Evolutionary conservation across 2,329 filamentous ascomycete genomes (phyloP), one percentile per base, ranked within the genome.

Genomic region (Paraconiothyrium sp.): DNA sequence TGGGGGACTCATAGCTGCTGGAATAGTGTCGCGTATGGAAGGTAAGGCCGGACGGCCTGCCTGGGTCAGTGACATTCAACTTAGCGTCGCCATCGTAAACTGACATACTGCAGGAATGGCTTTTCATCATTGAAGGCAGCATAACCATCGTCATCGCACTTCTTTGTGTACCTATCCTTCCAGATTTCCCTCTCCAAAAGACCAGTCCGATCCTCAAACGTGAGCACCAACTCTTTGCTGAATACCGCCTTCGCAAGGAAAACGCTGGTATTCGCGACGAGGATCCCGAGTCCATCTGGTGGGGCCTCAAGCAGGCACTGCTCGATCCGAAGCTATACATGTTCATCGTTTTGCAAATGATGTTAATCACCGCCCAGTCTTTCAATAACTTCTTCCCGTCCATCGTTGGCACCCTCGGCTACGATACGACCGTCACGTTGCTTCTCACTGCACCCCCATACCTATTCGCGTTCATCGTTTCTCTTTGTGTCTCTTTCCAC

Each of bases 1-100:
- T 67, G 84, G 84, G 4, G 85, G 85, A 2, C 80, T 84, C 8
- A 82, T 82, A 68, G 88, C 87, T 1, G 88, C 85, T 59, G 85
- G 79, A 1, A 77, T 82, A 1, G 80, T 80, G 61, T 27, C 27
- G 24, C 46, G 22, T 16, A 48, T 44, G 41, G 41, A 20, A 44
- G 16, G 46, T 6, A 48, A 27, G 32, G 9, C 22, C 22, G 13
- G 49, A 22, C 16, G 49, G 5, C 49, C 30, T 35, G 49, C 30
- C 35, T 51, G 27, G 11, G 32, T 34, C 4, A 37, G 27, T 39
- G 7, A 37, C 49, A 20, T 22, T 51, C 27, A 20, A 7, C 34
- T n/a, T 20, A 22, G 41, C n/a, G 4, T 37, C 10, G 10, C 35
- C 7, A 3, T 37, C 11, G 8, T 14, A 37, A 10, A 37, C 14